Percentiles rank a stretch among this genome's conserved stretches.
These are phyloP conservation scores for Aethionema arabicum DNA, from an alignment of 345 rosid species.

Conservation along the genomic window DNA sequence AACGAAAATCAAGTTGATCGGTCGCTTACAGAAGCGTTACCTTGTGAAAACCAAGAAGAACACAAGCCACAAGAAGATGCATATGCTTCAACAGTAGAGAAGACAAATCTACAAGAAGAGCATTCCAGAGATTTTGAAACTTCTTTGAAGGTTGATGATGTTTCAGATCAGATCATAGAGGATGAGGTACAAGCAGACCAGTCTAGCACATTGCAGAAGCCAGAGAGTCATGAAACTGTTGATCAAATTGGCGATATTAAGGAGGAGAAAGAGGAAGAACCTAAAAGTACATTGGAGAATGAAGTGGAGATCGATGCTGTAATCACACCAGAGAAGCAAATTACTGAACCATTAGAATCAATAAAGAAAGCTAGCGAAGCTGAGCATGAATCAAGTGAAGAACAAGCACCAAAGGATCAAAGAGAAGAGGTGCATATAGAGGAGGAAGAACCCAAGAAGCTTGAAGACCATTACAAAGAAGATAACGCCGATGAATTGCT, in stretches of 20 bases:
- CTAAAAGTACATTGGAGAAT: background rate
- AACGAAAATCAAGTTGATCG: constrained; percentile 25
- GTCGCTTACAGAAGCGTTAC: constrained; percentile 31
- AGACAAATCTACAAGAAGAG: constrained; percentile 20
- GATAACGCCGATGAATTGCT: constrained; percentile 10
- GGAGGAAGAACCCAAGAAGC: constrained; percentile 27
- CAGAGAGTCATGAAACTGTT: constrained; percentile 28
- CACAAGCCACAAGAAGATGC: background rate
- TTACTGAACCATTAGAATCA: background rate
- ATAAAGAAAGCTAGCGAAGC: background rate
- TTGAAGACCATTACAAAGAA: constrained; percentile 16
- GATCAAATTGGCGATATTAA: constrained; percentile 16
- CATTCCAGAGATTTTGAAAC: constrained; percentile 2
- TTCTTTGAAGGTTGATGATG: constrained; percentile 8
- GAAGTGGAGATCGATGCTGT: constrained; percentile 14
- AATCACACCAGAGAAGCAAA: constrained; percentile 16
- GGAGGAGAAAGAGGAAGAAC: constrained; percentile 22
- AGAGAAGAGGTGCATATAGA: constrained; percentile 18
- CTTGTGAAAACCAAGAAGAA: constrained; percentile 32
- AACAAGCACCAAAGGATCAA: constrained; percentile 12
- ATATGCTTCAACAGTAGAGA: constrained; percentile 8
- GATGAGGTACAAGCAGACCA: constrained; percentile 11
- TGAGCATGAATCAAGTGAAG: constrained; percentile 19
- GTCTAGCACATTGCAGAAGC: too few species aligned
- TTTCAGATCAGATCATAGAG: background rate